Evolutionary conservation across 495 filamentous ascomycete genomes (phyloP).

Genomic region (Podospora bellae-mahoneyi): DNA sequence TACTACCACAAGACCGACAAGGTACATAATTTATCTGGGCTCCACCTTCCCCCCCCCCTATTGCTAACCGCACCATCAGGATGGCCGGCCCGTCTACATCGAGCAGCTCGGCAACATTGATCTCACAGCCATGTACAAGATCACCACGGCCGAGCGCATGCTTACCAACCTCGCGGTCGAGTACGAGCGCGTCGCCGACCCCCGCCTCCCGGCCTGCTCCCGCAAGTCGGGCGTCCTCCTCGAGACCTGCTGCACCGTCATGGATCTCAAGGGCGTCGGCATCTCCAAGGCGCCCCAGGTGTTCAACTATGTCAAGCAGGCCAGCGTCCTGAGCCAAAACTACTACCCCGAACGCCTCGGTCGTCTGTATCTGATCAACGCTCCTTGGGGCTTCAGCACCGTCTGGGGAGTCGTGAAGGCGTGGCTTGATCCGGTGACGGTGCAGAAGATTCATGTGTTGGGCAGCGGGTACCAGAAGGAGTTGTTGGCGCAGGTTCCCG

Average conservation of each 20-base stretch:
- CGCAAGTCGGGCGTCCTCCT: constrained; percentile 85
- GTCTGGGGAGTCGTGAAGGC: constrained; percentile 82
- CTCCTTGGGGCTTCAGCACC: constrained; percentile 85
- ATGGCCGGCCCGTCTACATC: constrained; percentile 95
- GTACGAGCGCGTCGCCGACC: constrained; percentile 93
- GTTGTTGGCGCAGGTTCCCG: constrained; percentile 76
- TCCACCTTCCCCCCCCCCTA: neutral
- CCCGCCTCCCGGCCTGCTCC: constrained; percentile 90
- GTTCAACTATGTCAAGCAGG: constrained; percentile 64
- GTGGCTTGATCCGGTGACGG: constrained; percentile 94
- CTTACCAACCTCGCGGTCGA: constrained; percentile 90
- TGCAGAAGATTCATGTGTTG: constrained; percentile 90
- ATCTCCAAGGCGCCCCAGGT: constrained; percentile 74
- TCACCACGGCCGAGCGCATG: constrained; percentile 92
- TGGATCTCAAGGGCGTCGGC: constrained; percentile 94
- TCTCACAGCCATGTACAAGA: constrained; percentile 77
- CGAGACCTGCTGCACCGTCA: constrained; percentile 95
- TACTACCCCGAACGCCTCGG: constrained; percentile 94
- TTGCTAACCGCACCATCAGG: constrained; percentile 48
- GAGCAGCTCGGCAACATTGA: constrained; percentile 95
- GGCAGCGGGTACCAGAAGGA: constrained; percentile 78
- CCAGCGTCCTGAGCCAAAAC: constrained; percentile 75
- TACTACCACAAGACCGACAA: constrained; percentile 99
- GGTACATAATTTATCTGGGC: constrained; percentile 43
- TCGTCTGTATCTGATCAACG: constrained; percentile 93